Base-by-base conservation (phyloP, 2,329 filamentous ascomycete species). In the Sporothrix variecibatus region DNA sequence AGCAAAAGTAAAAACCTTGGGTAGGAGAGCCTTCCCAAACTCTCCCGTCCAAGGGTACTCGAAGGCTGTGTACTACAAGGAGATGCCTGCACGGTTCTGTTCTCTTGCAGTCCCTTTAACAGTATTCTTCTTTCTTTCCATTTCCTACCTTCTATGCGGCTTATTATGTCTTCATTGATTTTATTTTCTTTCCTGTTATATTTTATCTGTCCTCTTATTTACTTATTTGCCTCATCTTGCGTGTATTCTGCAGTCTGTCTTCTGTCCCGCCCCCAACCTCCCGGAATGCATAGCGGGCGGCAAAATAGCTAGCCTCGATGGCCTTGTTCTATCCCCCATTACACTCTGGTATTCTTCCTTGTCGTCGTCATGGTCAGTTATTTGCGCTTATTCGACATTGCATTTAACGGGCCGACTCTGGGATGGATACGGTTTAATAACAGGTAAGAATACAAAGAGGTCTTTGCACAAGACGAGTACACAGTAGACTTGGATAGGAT, bases 401-500 rank as follows among this genome's bases (percentile, higher is more conserved):
- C 34, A 65, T 65, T 34, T 43, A 68, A 68, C 64, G 64, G 64
- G 64, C 64, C 64, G 64, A 68, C 60, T 65, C 34, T 26, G 34
- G n/a, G 56, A 43, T 17, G n/a, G 34, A 26, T 40, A 65, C 2
- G 34, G 43, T 11, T 26, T 20, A 26, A 64, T 64, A 64, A 43
- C 20, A 43, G 2, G 34, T 34, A 38, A 9, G 12, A 34, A 26
- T 40, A 65, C 12, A 43, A 58, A 17, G 60, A 40, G 17, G 34
- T 43, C 38, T 43, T 26, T 43, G 60, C 60, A 26, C 1, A 26
- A 2, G 5, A 12, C 12, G 8, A 26, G 34, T 8, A 38, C 34
- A 34, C 34, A n/a, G n/a, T n/a, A n/a, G n/a, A 6, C 3, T 28
- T 40, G 60, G 31, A 23, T 40, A 64, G 34, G 60, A 64, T 40